Percentiles rank a stretch among this genome's conserved stretches.
These are phyloP conservation scores for Termitomyces sp. DNA, from an alignment of 768 basidiomycete genomes.

Conservation along the genomic window DNA sequence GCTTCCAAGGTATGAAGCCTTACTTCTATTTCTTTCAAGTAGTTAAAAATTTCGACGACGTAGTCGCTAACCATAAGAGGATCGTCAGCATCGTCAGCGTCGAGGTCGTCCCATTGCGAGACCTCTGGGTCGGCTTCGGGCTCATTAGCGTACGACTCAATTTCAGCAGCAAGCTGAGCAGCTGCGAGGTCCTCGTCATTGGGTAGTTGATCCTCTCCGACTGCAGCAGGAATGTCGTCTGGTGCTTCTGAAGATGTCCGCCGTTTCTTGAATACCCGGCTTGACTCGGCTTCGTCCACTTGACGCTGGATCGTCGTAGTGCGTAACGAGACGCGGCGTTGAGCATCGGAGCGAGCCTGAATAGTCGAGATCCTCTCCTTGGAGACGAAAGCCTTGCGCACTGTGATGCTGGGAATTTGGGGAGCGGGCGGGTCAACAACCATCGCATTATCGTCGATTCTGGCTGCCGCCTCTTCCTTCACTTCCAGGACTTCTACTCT, in stretches of 20 bases:
- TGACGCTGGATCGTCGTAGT: conserved; percentile 17
- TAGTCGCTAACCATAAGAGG: conserved; percentile 98
- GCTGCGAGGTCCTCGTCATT: conserved; percentile 42
- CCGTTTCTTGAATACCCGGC: conserved; percentile 67
- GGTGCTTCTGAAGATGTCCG: conserved; percentile 63
- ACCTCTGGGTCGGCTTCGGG: conserved; percentile 62
- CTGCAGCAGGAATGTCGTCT: conserved; percentile 37
- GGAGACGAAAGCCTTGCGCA: conserved; percentile 31
- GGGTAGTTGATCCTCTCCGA: conserved; percentile 31
- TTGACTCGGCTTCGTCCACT: conserved; percentile 51
- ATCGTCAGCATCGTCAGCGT: conserved; percentile 88
- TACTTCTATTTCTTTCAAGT: conserved; percentile 89
- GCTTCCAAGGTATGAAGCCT: conserved; percentile 12
- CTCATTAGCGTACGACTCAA: conserved; percentile 48
- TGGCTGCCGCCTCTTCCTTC: conserved; percentile 24
- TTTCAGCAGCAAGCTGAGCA: conserved; percentile 41
- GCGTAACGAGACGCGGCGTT: conserved; percentile 21
- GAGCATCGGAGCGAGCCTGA: conserved; percentile 17
- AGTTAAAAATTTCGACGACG: conserved; percentile 88
- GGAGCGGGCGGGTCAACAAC: conserved; percentile 39
- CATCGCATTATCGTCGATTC: conserved; percentile 49
- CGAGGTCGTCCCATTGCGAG: conserved; percentile 84
- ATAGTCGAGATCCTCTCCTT: conserved; percentile 24
- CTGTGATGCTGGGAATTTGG: conserved; percentile 34
- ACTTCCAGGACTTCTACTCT: conserved; percentile 15